Evolutionary conservation across 495 filamentous ascomycete species (phyloP).

Genomic region (Neurospora africana): DNA sequence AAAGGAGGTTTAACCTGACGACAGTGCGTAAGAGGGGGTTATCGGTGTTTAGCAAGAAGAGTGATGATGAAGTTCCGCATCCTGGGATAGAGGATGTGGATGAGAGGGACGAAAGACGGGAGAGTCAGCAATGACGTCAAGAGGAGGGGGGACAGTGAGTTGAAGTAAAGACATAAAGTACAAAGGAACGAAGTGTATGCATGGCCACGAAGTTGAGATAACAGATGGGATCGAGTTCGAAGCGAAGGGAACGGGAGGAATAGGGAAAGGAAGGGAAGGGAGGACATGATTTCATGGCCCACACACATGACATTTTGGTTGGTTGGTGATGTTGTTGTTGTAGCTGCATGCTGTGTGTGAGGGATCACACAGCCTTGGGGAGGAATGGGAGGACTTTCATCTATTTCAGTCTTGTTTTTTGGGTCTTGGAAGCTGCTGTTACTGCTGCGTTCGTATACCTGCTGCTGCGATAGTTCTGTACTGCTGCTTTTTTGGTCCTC

Average conservation of each 20-base stretch:
- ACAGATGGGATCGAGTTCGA: not conserved
- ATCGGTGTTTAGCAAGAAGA: slow-evolving; percentile 28
- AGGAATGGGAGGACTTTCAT: not conserved
- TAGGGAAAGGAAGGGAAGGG: not conserved
- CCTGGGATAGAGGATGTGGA: not conserved
- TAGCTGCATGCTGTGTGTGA: not conserved
- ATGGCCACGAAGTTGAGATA: not conserved
- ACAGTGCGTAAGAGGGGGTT: slow-evolving; percentile 26
- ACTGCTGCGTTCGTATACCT: not conserved
- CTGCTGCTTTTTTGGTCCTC: not conserved
- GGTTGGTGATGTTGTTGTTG: not conserved
- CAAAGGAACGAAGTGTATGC: not conserved
- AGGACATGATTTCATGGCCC: not conserved
- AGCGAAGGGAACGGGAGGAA: not conserved
- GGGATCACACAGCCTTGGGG: not conserved
- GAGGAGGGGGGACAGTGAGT: not conserved
- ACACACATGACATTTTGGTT: not conserved
- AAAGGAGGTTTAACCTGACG: slow-evolving; percentile 22
- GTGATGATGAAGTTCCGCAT: slow-evolving; percentile 3
- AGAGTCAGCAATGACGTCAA: not conserved
- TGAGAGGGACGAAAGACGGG: not conserved
- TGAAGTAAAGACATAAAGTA: not conserved
- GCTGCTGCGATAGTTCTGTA: not conserved
- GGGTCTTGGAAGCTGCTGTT: not conserved
- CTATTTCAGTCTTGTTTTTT: not conserved